phyloP scores from a whole-genome alignment of 2,329 filamentous ascomycete genomes.

The Bipolaris zeicola region DNA sequence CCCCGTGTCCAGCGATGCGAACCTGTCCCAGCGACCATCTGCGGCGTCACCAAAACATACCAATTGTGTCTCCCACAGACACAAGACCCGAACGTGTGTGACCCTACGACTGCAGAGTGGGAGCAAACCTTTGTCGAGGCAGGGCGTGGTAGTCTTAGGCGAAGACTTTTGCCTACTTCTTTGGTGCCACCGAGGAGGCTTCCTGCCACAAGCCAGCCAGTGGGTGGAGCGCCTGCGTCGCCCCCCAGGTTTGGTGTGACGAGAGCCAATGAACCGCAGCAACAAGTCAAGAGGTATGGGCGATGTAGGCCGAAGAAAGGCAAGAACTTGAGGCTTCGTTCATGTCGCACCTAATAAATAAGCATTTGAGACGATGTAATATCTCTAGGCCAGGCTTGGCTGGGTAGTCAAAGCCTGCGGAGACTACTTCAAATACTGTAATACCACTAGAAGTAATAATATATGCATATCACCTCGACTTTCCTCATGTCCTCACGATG shows the following conservation, averaged over 20 bases:
- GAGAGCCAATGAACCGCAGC: not conserved
- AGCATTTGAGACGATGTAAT: not conserved
- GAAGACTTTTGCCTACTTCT: not conserved
- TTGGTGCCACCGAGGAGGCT: not conserved
- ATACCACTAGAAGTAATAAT: not conserved
- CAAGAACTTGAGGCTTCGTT: not conserved
- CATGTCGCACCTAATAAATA: not conserved
- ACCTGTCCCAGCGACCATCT: not conserved
- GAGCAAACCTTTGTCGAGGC: not conserved
- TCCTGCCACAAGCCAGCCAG: not conserved
- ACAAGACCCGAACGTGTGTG: not conserved
- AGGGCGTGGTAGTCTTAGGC: not conserved
- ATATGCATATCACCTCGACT: not conserved
- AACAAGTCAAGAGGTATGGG: not conserved
- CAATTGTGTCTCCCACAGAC: not conserved
- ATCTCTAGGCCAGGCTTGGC: not conserved
- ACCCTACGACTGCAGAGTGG: not conserved
- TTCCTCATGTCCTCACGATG: not conserved
- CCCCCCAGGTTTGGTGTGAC: not conserved
- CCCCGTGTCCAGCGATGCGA: not conserved
- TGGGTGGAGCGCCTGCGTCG: not conserved
- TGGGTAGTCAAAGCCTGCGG: not conserved
- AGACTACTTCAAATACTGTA: not conserved
- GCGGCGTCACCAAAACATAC: not conserved
- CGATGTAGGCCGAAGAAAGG: not conserved